Evolutionary conservation across 2,329 filamentous ascomycete species (phyloP).

Genomic region (Nigrospora sphaerica): DNA sequence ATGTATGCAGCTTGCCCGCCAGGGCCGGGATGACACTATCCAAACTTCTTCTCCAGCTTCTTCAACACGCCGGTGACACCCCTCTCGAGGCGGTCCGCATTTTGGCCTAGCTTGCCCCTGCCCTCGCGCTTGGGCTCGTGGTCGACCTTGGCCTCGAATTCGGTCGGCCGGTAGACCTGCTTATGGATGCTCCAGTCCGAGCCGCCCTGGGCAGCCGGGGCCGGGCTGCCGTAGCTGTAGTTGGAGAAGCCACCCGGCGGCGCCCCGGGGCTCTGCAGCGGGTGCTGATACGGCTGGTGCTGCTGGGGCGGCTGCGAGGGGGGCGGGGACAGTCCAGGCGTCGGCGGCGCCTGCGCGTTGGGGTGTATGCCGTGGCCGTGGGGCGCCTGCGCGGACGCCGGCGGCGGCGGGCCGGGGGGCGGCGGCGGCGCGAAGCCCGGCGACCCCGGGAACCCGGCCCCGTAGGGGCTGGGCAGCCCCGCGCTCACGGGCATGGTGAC

Average conservation of each 20-base stretch:
- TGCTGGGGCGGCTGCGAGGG: constrained; percentile 15
- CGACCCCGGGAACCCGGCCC: constrained; percentile 35
- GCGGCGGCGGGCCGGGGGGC: constrained; percentile 11
- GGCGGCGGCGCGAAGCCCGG: constrained; percentile 34
- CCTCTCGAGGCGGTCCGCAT: constrained; percentile 60
- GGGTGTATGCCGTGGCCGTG: no score
- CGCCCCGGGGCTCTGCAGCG: constrained; percentile 28
- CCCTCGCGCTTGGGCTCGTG: constrained; percentile 35
- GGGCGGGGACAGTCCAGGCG: constrained; percentile 33
- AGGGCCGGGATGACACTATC: constrained; percentile 21
- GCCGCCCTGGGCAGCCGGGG: constrained; percentile 4
- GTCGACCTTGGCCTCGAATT: constrained; percentile 43
- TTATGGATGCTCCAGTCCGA: constrained; percentile 56
- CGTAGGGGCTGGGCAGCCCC: constrained; percentile 34
- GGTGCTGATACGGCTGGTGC: constrained; percentile 13
- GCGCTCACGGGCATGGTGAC: constrained; percentile 41
- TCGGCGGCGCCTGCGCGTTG: constrained; percentile 20
- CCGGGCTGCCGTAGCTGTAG: constrained; percentile 32
- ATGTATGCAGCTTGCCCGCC: no score
- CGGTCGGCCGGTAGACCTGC: constrained; percentile 63
- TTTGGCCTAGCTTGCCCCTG: constrained; percentile 51
- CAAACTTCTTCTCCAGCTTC: constrained; percentile 73
- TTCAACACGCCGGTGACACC: constrained; percentile 66
- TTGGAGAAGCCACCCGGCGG: constrained; percentile 50
- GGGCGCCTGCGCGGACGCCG: constrained; percentile 12